phyloP scores from a whole-genome alignment of 2,329 filamentous ascomycete genomes.

The Fusarium sp. region DNA sequence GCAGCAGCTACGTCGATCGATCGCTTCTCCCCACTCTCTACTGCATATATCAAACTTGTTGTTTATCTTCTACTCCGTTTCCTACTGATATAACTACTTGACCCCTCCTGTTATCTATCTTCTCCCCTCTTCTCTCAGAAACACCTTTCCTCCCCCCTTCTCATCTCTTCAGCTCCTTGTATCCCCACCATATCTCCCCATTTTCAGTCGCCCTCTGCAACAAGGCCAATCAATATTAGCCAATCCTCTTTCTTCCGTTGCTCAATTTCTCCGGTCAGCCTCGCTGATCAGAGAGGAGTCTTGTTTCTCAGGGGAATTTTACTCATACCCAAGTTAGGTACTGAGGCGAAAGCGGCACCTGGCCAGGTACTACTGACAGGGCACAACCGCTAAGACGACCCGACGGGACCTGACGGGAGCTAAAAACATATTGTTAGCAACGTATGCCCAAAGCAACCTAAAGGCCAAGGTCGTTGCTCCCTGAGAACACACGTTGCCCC shows the following conservation, averaged over 20 bases:
- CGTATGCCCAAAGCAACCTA: slow-evolving; percentile 11
- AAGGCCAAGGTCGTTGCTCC: slow-evolving; percentile 29
- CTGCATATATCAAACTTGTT: slow-evolving; percentile 12
- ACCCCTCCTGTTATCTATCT: not conserved
- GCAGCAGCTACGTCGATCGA: slow-evolving; percentile 27
- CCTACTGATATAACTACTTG: slow-evolving; percentile 10
- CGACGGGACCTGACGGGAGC: slow-evolving; percentile 34
- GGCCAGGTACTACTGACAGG: slow-evolving; percentile 17
- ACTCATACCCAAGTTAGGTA: not conserved
- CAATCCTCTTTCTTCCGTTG: slow-evolving; percentile 20
- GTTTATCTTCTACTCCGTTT: slow-evolving; percentile 6
- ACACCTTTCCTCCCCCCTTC: not conserved
- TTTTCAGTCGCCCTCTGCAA: slow-evolving; percentile 15
- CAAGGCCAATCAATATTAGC: slow-evolving; percentile 18
- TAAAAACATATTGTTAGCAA: slow-evolving; percentile 29
- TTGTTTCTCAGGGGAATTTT: slow-evolving; percentile 5
- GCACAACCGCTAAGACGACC: slow-evolving; percentile 24
- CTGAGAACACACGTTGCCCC: slow-evolving; percentile 35
- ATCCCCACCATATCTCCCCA: slow-evolving; percentile 22
- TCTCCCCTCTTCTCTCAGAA: slow-evolving; percentile 6
- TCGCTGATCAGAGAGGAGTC: not conserved
- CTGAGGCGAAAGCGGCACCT: not conserved
- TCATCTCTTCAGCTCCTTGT: slow-evolving; percentile 23
- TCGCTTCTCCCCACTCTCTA: slow-evolving; percentile 28
- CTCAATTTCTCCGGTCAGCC: slow-evolving; percentile 26